Base-by-base conservation (phyloP, 495 filamentous ascomycete species). In the Lepraria neglecta region DNA sequence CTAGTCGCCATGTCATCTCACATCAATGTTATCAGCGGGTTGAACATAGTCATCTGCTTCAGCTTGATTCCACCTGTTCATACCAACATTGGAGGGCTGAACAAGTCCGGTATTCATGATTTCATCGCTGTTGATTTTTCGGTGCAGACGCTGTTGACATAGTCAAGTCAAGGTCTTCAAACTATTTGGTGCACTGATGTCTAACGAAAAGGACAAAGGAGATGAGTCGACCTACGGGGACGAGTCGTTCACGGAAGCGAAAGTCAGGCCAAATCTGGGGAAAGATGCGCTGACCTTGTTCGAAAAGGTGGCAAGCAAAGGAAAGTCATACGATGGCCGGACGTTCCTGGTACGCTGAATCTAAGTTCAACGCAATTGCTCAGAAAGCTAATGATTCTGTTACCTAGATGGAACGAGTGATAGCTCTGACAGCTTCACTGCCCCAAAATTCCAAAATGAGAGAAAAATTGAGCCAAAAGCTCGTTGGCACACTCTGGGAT, bases 401-500 rank as follows among this genome's bases (percentile, higher is more conserved):
- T 0, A 19, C 11, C 3, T 14, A 56, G 44, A 33, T 59, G 42
- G 57, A 48, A 28, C 57, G 44, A 3, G 17, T 51, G 12, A 43
- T 59, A 43, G 17, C 10, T 21, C 44, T 51, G 44, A 28, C n/a
- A 15, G 43, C 33, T 47, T 48, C 46, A 24, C 19, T 59, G 12
- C 44, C 31, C 17, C 31, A 38, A 38, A 45, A 48, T 17, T 59
- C 57, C 11, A 42, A 24, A 48, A 46, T 31, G 42, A 12, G 46
- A 15, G 38, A 59, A 9, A 28, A 38, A 1, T 27, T 56, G 1
- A 28, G 19, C n/a, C 35, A 42, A 28, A 42, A 0, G 42, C n/a
- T 56, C 21, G 11, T 43, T 4, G 42, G 33, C 6, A 69, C 75
- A 19, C 74, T 86, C 17, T 87, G 83, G 82, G 72, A 76, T 63